Percentiles rank a stretch among this genome's conserved stretches.
These are phyloP conservation scores for Tolypocladium endophyticum DNA, from an alignment of 2,329 filamentous ascomycete genomes.

Conservation along the genomic window DNA sequence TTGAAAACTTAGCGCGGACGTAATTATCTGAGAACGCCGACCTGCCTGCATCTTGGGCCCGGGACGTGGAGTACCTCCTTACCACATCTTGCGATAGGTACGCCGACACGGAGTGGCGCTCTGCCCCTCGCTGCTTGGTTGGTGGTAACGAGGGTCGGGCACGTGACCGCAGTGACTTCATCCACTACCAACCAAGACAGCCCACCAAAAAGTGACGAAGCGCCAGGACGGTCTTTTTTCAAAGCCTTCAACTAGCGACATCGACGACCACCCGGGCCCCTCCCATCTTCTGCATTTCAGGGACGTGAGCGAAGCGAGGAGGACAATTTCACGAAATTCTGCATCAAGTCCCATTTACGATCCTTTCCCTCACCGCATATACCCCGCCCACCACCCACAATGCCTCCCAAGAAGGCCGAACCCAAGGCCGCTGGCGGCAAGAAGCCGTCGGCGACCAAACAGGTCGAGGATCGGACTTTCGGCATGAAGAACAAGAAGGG, in stretches of 20 bases:
- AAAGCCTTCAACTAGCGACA: conserved; percentile 4
- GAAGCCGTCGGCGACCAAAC: conserved; percentile 47
- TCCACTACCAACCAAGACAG: conserved; percentile 11
- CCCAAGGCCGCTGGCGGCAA: conserved; percentile 39
- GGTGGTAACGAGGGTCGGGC: conserved; percentile 3
- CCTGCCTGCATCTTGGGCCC: not conserved
- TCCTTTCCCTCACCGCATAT: not conserved
- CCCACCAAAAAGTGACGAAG: conserved; percentile 11
- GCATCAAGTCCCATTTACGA: not conserved
- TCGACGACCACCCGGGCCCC: not conserved
- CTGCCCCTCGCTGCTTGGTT: not conserved
- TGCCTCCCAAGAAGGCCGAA: conserved; percentile 61
- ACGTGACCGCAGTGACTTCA: conserved; percentile 17
- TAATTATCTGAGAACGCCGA: not conserved
- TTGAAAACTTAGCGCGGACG: not conserved
- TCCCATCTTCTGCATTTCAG: not conserved
- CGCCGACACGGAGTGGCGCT: too few species aligned
- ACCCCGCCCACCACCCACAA: conserved; percentile 33
- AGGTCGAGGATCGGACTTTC: conserved; percentile 91
- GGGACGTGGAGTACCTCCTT: not conserved
- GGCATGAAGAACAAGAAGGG: conserved; percentile 99
- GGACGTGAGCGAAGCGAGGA: not conserved
- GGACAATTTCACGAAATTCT: not conserved
- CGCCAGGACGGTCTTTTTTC: conserved; percentile 3
- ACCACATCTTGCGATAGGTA: too few species aligned